Conservation (phyloP, 2,329 filamentous ascomycete species). For the Fusarium foetens region DNA sequence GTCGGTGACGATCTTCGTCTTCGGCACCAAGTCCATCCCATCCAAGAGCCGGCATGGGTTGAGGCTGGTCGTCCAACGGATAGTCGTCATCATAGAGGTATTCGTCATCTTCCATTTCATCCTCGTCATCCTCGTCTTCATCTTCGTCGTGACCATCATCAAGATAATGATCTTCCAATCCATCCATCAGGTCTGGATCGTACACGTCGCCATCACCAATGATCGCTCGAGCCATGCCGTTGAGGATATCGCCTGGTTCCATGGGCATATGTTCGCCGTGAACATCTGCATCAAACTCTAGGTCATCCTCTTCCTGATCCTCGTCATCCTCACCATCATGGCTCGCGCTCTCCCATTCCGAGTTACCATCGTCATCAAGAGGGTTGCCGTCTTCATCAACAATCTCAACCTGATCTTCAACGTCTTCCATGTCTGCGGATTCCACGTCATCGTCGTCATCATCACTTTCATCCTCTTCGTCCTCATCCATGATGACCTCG, state of each 20-base stretch:
- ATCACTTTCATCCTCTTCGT: slow-evolving; percentile 72
- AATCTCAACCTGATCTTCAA: slow-evolving; percentile 65
- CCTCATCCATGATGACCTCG: slow-evolving; percentile 82
- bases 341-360: slow-evolving; percentile 70
- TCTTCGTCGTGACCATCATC: slow-evolving; percentile 70
- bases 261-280: slow-evolving; percentile 64
- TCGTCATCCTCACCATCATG: slow-evolving; percentile 64
- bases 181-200: slow-evolving; percentile 63
- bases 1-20: slow-evolving; percentile 58
- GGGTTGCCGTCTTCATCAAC: slow-evolving; percentile 71
- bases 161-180: slow-evolving; percentile 63
- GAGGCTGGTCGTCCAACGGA: slow-evolving; percentile 58
- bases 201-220: slow-evolving; percentile 62
- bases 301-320: slow-evolving; percentile 62
- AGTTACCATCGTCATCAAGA: slow-evolving; percentile 68
- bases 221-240: slow-evolving; percentile 66
- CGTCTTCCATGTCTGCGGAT: slow-evolving; percentile 61
- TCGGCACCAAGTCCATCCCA: slow-evolving; percentile 68
- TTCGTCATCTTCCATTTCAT: slow-evolving; percentile 75
- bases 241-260: slow-evolving; percentile 58
- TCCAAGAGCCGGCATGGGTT: slow-evolving; percentile 61
- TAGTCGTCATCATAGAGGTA: slow-evolving; percentile 70
- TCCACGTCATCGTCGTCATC: slow-evolving; percentile 58
- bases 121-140: slow-evolving; percentile 71
- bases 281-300: slow-evolving; percentile 65